Percentiles rank a stretch among this genome's conserved stretches.
These are phyloP conservation scores for Byssothecium circinans DNA, from an alignment of 2,329 filamentous ascomycete species.

Conservation along the genomic window DNA sequence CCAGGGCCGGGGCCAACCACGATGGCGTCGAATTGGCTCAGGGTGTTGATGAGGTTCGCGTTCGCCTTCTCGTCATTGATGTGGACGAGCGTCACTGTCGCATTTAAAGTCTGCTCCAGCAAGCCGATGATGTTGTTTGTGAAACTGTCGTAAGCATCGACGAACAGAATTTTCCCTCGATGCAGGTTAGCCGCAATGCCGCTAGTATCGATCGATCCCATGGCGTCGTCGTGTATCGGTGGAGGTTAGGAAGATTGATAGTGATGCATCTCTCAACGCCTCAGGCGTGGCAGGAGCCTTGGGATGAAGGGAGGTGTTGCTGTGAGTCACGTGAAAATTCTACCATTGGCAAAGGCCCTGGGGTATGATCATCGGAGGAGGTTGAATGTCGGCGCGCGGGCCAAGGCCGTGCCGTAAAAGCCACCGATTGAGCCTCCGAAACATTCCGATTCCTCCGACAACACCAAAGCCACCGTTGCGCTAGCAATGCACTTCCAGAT, in stretches of 20 bases:
- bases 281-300: background rate
- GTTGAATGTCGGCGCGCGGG: too few relatives aligned
- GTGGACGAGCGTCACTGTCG: constrained; percentile 67
- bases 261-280: background rate
- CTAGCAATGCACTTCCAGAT: too few relatives aligned
- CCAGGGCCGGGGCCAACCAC: constrained; percentile 87
- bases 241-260: background rate
- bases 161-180: constrained; percentile 65
- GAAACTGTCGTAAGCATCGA: constrained; percentile 94
- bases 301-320: background rate
- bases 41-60: constrained; percentile 45
- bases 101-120: constrained; percentile 67
- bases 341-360: background rate
- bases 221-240: background rate
- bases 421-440: too few relatives aligned
- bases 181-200: background rate
- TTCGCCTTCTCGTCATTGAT: constrained; percentile 54
- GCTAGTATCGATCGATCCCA: background rate
- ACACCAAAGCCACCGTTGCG: too few relatives aligned
- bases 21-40: constrained; percentile 70
- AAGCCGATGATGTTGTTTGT: constrained; percentile 87
- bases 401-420: too few relatives aligned
- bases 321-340: background rate
- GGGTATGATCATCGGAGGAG: too few relatives aligned
- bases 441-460: too few relatives aligned